These are phyloP conservation scores for Phaeolepiota aurea DNA, from an alignment of 768 basidiomycete genomes.

Conservation along the genomic window DNA sequence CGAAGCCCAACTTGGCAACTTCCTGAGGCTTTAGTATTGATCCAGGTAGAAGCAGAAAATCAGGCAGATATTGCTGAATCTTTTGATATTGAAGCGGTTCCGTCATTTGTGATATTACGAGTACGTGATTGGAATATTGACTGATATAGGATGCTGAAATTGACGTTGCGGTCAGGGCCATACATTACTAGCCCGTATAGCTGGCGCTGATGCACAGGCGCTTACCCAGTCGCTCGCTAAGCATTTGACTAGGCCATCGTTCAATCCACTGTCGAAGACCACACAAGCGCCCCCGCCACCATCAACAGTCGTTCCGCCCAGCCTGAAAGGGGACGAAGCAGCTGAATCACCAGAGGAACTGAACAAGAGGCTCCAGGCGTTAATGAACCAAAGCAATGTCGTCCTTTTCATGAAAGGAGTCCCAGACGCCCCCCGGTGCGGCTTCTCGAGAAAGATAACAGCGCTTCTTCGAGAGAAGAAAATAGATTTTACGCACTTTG, in stretches of 20 bases:
- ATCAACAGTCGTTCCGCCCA: slow-evolving; percentile 11
- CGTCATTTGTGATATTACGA: slow-evolving; percentile 72
- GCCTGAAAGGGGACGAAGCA: slow-evolving; percentile 8
- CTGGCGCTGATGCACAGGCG: slow-evolving; percentile 68
- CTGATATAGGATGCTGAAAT: not conserved
- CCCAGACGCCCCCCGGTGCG: slow-evolving; percentile 72
- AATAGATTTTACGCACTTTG: slow-evolving; percentile 68
- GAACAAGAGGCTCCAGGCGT: slow-evolving; percentile 43
- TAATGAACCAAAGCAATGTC: slow-evolving; percentile 77
- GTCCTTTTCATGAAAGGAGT: slow-evolving; percentile 91
- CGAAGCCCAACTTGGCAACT: not conserved
- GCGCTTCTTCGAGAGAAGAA: slow-evolving; percentile 53
- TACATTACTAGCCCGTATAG: slow-evolving; percentile 67
- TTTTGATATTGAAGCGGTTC: slow-evolving; percentile 88
- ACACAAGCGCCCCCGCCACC: slow-evolving; percentile 29
- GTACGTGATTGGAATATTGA: slow-evolving; percentile 29
- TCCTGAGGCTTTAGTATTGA: not conserved
- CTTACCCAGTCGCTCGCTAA: slow-evolving; percentile 56
- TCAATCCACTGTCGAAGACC: slow-evolving; percentile 42
- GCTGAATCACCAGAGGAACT: slow-evolving; percentile 62
- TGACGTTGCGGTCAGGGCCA: slow-evolving; percentile 62
- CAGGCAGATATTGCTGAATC: slow-evolving; percentile 83
- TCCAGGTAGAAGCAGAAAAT: slow-evolving; percentile 75
- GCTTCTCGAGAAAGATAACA: slow-evolving; percentile 76
- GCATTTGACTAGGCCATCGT: slow-evolving; percentile 33